Evolutionary conservation across 306 rosid species (phyloP).

Genomic region (Albizia julibrissin): DNA sequence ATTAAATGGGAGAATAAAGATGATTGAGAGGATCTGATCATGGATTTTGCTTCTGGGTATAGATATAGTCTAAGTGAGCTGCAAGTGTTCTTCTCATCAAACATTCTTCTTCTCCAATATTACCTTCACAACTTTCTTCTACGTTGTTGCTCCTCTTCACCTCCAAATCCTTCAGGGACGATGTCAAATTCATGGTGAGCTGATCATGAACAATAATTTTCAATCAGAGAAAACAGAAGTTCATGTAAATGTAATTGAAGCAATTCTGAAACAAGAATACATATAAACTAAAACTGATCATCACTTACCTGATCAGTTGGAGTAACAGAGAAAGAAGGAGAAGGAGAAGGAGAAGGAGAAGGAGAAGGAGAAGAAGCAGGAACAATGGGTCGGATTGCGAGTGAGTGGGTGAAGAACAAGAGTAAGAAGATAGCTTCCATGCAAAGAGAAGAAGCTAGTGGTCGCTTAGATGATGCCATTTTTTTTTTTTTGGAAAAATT

Average conservation of each 20-base stretch:
- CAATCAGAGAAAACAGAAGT: too few relatives aligned
- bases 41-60: constrained; percentile 73
- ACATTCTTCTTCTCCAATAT: constrained; percentile 68
- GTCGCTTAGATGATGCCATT: constrained; percentile 35
- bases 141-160: constrained; percentile 32
- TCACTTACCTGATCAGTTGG: constrained; percentile 39
- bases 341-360: constrained; percentile 32
- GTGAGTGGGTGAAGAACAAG: constrained; percentile 14
- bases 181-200: neutral
- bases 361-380: constrained; percentile 37
- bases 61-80: constrained; percentile 85
- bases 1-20: neutral
- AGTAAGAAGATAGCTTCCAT: constrained; percentile 22
- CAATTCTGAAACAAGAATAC: constrained; percentile 1
- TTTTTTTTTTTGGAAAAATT: constrained; percentile 23
- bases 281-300: neutral
- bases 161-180: constrained; percentile 48
- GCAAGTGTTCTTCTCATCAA: constrained; percentile 84
- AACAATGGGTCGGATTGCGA: constrained; percentile 23
- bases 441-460: constrained; percentile 31
- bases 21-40: constrained; percentile 21
- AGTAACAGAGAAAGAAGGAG: constrained; percentile 28
- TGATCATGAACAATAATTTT: neutral
- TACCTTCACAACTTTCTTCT: constrained; percentile 70
- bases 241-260: too few relatives aligned